Conservation (phyloP, 2,329 filamentous ascomycete genomes). For the Ophiostoma ips region DNA sequence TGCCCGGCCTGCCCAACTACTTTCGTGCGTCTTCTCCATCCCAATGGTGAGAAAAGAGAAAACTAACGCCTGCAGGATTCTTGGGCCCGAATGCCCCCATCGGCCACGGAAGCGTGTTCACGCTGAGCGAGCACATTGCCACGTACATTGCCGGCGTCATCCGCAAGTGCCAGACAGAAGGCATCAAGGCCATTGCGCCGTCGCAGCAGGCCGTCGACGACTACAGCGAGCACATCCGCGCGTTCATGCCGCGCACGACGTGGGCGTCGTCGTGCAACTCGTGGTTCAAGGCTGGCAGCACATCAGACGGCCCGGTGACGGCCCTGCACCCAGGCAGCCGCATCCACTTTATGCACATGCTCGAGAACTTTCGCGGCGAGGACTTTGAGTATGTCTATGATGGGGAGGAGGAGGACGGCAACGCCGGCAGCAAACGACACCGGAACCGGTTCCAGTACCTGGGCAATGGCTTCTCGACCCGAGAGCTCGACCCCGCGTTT, state of each 20-base stretch:
- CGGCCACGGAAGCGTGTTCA: slow-evolving; percentile 36
- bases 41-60: neutral
- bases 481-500: slow-evolving; percentile 23
- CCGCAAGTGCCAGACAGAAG: slow-evolving; percentile 35
- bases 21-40: slow-evolving; percentile 24
- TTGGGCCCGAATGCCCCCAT: slow-evolving; percentile 39
- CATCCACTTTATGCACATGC: slow-evolving; percentile 39
- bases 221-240: slow-evolving; percentile 33
- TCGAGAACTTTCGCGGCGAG: slow-evolving; percentile 35
- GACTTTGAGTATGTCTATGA: slow-evolving; percentile 39
- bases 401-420: neutral
- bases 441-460: slow-evolving; percentile 36
- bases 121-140: slow-evolving; percentile 36
- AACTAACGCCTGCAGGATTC: slow-evolving; percentile 19
- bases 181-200: slow-evolving; percentile 32
- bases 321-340: slow-evolving; percentile 37
- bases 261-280: slow-evolving; percentile 34
- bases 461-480: slow-evolving; percentile 37
- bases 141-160: slow-evolving; percentile 36
- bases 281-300: slow-evolving; percentile 35
- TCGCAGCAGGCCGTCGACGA: slow-evolving; percentile 33
- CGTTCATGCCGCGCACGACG: slow-evolving; percentile 39
- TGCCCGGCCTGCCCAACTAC: slow-evolving; percentile 39
- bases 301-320: slow-evolving; percentile 28
- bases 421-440: neutral